These are phyloP conservation scores for Chrysoporthe puriensis DNA, from an alignment of 2,329 filamentous ascomycete genomes.

Conservation along the genomic window DNA sequence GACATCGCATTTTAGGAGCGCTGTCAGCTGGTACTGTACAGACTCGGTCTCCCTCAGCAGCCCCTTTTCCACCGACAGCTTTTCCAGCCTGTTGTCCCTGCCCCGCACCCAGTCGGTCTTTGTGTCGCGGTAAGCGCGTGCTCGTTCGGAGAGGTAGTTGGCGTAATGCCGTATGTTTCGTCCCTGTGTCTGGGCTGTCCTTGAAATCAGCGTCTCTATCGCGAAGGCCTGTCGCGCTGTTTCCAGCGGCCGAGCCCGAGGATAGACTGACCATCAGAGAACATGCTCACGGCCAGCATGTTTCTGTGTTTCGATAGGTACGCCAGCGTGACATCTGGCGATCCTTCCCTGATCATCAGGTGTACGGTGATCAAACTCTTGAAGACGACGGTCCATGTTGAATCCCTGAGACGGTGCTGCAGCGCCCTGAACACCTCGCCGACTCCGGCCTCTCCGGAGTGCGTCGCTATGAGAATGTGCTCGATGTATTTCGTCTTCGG, in stretches of 20 bases:
- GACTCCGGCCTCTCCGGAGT: conserved; percentile 91
- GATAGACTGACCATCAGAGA: conserved; percentile 78
- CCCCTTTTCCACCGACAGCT: conserved; percentile 87
- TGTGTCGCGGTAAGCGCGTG: conserved; percentile 80
- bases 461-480: conserved; percentile 92
- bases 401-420: conserved; percentile 86
- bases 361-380: conserved; percentile 96
- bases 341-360: conserved; percentile 95
- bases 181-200: conserved; percentile 85
- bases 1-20: conserved; percentile 88
- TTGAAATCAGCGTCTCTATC: conserved; percentile 30
- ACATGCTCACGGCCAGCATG: conserved; percentile 83
- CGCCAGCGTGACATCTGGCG: conserved; percentile 82
- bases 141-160: conserved; percentile 81
- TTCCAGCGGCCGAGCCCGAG: not conserved
- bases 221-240: not conserved
- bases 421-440: conserved; percentile 94
- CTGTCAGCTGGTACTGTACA: conserved; percentile 85
- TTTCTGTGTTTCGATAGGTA: conserved; percentile 84
- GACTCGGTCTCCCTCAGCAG: conserved; percentile 87
- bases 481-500: conserved; percentile 99
- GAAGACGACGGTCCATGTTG: conserved; percentile 99
- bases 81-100: conserved; percentile 82
- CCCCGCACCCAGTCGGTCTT: conserved; percentile 88
- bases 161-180: conserved; percentile 92